Evolutionary conservation across 352 stramenopile genomes (phyloP).

Genomic region (Globisporangium spinosum): DNA sequence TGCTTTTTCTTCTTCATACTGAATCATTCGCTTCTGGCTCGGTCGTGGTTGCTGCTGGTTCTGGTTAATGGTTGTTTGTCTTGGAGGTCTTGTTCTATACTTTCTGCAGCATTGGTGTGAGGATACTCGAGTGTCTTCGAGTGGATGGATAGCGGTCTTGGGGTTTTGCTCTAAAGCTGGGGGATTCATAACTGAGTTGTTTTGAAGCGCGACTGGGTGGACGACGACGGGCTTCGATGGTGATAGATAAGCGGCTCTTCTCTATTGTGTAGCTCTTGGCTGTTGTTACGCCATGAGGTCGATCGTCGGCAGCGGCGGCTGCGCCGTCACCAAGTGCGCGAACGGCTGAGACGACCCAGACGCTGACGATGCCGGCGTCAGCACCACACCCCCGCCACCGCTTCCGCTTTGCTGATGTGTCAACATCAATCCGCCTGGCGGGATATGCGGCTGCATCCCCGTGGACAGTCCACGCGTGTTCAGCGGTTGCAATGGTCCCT

Average conservation of each 20-base stretch:
- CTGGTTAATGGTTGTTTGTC: background rate
- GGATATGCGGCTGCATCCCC: background rate
- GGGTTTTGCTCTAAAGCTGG: background rate
- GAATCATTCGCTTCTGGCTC: background rate
- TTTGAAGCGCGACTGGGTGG: background rate
- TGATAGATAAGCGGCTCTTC: background rate
- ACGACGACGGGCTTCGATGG: background rate
- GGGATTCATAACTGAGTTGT: background rate
- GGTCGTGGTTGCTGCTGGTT: background rate
- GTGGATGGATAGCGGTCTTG: background rate
- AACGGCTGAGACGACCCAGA: constrained; percentile 10
- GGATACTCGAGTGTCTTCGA: background rate
- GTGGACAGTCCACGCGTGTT: background rate
- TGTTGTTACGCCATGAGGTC: constrained; percentile 17
- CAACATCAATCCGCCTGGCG: background rate
- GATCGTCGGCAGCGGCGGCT: constrained; percentile 8
- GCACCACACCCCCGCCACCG: background rate
- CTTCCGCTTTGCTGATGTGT: background rate
- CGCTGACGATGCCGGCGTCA: background rate
- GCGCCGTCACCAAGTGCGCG: constrained; percentile 8
- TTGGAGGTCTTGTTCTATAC: background rate
- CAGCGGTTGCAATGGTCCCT: constrained; percentile 12
- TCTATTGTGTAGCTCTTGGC: background rate
- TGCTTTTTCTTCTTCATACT: background rate
- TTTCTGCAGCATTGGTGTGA: background rate